Conservation (phyloP, 495 filamentous ascomycete species). For the Darksidea phi region DNA sequence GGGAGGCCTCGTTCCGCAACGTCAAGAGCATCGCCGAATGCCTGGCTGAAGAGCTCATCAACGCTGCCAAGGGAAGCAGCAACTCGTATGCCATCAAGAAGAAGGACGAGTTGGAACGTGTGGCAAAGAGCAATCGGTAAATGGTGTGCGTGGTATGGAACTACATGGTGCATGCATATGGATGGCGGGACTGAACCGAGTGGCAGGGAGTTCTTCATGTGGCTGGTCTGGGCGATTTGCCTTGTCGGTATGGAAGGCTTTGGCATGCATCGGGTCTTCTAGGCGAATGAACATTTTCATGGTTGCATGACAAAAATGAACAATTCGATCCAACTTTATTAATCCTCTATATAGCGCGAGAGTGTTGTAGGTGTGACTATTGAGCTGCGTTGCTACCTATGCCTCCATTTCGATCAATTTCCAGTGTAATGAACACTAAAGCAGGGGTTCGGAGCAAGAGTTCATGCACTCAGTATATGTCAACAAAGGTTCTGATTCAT, state of each 20-base stretch:
- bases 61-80: constrained; percentile 98
- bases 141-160: constrained; percentile 28
- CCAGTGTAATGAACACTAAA: too few species aligned
- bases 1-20: constrained; percentile 97
- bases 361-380: background rate
- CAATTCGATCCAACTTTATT: constrained; percentile 10
- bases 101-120: constrained; percentile 99
- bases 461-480: too few species aligned
- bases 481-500: too few species aligned
- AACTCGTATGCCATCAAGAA: constrained; percentile 99
- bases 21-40: constrained; percentile 98
- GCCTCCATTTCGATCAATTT: too few species aligned
- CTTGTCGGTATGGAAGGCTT: constrained; percentile 20
- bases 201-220: constrained; percentile 12
- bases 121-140: constrained; percentile 99
- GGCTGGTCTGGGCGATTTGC: constrained; percentile 12
- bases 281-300: constrained; percentile 36
- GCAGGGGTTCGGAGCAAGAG: too few species aligned
- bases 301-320: constrained; percentile 37
- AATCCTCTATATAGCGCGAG: background rate
- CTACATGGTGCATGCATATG: constrained; percentile 16
- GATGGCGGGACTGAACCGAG: background rate
- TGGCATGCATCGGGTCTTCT: constrained; percentile 33
- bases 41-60: constrained; percentile 99
- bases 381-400: too few species aligned